A percentile compares a stretch with the other conserved stretches of the same genome.
Conservation (phyloP, 257 asterid species). For the Capsicum pubescens region DNA sequence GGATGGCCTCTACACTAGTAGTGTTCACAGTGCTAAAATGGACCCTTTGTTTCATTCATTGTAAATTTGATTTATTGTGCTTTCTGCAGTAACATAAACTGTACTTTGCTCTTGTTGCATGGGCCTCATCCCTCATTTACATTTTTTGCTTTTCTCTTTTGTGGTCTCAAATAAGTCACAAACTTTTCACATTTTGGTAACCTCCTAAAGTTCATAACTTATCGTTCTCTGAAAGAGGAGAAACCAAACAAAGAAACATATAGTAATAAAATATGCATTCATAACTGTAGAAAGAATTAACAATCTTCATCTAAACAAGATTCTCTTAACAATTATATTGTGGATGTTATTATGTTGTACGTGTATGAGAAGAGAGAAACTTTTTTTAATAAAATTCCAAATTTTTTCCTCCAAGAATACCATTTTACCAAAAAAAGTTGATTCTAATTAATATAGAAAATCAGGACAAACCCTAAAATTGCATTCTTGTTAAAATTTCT, state of each 20-base stretch:
- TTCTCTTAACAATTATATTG: not conserved
- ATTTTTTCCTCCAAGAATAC: no score
- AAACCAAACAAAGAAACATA: no score
- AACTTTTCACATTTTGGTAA: not conserved
- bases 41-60: not conserved
- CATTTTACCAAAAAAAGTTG: no score
- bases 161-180: not conserved
- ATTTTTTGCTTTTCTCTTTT: not conserved
- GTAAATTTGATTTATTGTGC: not conserved
- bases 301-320: no score
- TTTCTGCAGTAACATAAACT: not conserved
- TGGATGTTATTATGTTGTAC: not conserved
- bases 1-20: not conserved
- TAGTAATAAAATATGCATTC: no score
- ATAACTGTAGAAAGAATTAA: no score
- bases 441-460: no score
- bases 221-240: not conserved
- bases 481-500: not conserved
- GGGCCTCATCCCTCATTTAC: slow-evolving; percentile 1
- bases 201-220: not conserved
- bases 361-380: not conserved
- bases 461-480: not conserved
- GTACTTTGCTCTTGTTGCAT: not conserved
- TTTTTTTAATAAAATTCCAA: not conserved
- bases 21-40: slow-evolving; percentile 1